Evolutionary conservation across 2,329 filamentous ascomycete genomes (phyloP).

Genomic region (Pseudocercospora eumusae): DNA sequence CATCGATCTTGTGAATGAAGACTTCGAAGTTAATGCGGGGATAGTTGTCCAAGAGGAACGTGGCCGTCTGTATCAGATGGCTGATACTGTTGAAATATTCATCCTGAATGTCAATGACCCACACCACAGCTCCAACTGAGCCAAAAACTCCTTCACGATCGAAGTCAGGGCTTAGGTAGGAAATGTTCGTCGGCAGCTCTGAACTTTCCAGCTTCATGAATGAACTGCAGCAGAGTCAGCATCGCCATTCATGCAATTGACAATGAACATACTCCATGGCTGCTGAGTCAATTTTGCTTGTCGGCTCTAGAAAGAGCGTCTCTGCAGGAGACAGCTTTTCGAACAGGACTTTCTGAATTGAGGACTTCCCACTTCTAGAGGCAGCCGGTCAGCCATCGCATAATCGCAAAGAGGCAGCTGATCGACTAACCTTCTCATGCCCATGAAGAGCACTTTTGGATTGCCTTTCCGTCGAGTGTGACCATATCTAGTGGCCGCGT

Average conservation of each 20-base stretch:
- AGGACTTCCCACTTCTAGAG: slow-evolving; percentile 90
- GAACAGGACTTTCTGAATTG: slow-evolving; percentile 98
- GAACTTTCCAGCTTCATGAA: slow-evolving; percentile 99
- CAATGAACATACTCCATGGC: slow-evolving; percentile 78
- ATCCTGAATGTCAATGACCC: slow-evolving; percentile 98
- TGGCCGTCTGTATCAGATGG: slow-evolving; percentile 82
- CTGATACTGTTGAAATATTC: slow-evolving; percentile 92
- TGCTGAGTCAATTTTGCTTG: slow-evolving; percentile 89
- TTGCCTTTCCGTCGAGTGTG: slow-evolving; percentile 35
- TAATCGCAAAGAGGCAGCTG: neutral
- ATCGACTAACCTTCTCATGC: slow-evolving; percentile 74
- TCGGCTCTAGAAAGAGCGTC: slow-evolving; percentile 93
- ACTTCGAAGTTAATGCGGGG: slow-evolving; percentile 96
- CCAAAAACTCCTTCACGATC: slow-evolving; percentile 93
- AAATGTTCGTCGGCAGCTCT: slow-evolving; percentile 94
- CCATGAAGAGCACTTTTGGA: slow-evolving; percentile 88
- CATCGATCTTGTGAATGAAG: slow-evolving; percentile 98
- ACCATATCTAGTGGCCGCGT: slow-evolving; percentile 20
- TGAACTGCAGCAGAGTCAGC: slow-evolving; percentile 53
- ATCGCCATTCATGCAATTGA: slow-evolving; percentile 21
- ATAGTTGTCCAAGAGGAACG: slow-evolving; percentile 84
- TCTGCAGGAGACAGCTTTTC: slow-evolving; percentile 96
- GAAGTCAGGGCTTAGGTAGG: slow-evolving; percentile 85
- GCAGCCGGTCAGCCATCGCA: neutral
- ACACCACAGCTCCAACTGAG: slow-evolving; percentile 90